A percentile compares a stretch with the other conserved stretches of the same genome.
These are phyloP conservation scores for Capronia coronata DNA, from an alignment of 2,329 filamentous ascomycete genomes.

Conservation along the genomic window DNA sequence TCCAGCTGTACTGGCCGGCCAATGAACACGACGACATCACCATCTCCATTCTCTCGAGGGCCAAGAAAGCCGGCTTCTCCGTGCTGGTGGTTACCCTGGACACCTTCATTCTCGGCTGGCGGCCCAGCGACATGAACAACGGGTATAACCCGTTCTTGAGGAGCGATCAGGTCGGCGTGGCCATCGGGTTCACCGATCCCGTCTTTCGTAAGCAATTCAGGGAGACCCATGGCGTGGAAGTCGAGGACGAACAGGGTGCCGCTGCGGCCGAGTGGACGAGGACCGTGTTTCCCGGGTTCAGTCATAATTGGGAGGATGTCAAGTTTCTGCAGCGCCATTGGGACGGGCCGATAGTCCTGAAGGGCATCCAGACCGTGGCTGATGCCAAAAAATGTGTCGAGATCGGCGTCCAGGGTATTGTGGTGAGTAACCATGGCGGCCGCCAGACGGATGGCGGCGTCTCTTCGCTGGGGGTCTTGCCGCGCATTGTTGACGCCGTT, in stretches of 20 bases:
- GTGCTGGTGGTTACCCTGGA: constrained; percentile 68
- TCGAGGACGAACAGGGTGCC: constrained; percentile 44
- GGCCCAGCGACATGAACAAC: constrained; percentile 60
- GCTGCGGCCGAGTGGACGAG: constrained; percentile 50
- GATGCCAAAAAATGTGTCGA: constrained; percentile 37
- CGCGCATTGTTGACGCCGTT: constrained; percentile 47
- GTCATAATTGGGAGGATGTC: constrained; percentile 52
- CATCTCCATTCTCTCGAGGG: constrained; percentile 55
- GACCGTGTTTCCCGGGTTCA: constrained; percentile 47
- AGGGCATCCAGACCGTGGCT: constrained; percentile 47
- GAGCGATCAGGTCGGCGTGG: constrained; percentile 46
- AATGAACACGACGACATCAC: constrained; percentile 55
- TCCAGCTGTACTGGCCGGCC: constrained; percentile 67
- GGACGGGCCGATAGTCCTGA: constrained; percentile 58
- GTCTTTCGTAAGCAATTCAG: constrained; percentile 56
- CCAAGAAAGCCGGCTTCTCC: constrained; percentile 55
- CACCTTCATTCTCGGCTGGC: constrained; percentile 63
- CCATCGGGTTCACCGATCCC: constrained; percentile 60
- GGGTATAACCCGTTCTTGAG: constrained; percentile 51
- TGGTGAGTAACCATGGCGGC: constrained; percentile 47
- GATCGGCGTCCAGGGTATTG: constrained; percentile 42
- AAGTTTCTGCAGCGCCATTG: constrained; percentile 54
- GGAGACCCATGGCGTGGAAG: constrained; percentile 30
- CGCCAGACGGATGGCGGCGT: constrained; percentile 39
- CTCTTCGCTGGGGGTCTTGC: constrained; percentile 44